These are phyloP conservation scores for Colletotrichum neosansevieriae DNA, from an alignment of 2,329 filamentous ascomycete genomes.

Conservation along the genomic window DNA sequence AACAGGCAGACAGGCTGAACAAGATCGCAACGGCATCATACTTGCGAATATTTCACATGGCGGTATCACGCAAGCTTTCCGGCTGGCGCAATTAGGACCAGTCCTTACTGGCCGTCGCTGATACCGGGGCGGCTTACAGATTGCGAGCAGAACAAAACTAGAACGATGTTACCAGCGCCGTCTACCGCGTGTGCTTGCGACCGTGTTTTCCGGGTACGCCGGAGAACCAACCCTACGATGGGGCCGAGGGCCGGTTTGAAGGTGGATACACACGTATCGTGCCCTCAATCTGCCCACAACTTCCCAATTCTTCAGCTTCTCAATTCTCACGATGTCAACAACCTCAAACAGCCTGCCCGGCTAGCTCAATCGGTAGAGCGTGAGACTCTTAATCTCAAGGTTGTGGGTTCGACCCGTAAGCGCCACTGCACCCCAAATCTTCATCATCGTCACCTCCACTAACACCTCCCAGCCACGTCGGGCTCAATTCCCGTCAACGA, in stretches of 20 bases:
- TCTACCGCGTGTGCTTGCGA: no score
- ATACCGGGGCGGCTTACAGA: no score
- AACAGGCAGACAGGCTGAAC: no score
- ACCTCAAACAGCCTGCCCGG: slow-evolving; percentile 41
- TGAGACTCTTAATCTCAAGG: slow-evolving; percentile 70
- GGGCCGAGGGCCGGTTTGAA: slow-evolving; percentile 19
- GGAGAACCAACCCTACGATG: slow-evolving; percentile 23
- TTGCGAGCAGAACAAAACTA: no score
- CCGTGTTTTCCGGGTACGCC: neutral
- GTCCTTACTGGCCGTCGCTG: no score
- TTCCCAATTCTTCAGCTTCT: neutral
- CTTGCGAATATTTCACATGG: no score
- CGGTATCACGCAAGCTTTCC: no score
- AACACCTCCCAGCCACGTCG: slow-evolving; percentile 33
- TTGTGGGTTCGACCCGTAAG: slow-evolving; percentile 41
- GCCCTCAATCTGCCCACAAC: slow-evolving; percentile 27
- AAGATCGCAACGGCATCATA: neutral
- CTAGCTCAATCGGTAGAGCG: slow-evolving; percentile 81
- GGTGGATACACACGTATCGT: slow-evolving; percentile 15
- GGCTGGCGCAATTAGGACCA: no score
- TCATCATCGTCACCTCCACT: neutral
- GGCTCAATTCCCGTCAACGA: slow-evolving; percentile 38
- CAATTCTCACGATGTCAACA: neutral
- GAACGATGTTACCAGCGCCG: no score
- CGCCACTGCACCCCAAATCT: neutral